Percentiles rank a stretch among this genome's conserved stretches.
Evolutionary conservation across 192 early-diverging fungal species (phyloP).

Genomic region (Dispira simplex): DNA sequence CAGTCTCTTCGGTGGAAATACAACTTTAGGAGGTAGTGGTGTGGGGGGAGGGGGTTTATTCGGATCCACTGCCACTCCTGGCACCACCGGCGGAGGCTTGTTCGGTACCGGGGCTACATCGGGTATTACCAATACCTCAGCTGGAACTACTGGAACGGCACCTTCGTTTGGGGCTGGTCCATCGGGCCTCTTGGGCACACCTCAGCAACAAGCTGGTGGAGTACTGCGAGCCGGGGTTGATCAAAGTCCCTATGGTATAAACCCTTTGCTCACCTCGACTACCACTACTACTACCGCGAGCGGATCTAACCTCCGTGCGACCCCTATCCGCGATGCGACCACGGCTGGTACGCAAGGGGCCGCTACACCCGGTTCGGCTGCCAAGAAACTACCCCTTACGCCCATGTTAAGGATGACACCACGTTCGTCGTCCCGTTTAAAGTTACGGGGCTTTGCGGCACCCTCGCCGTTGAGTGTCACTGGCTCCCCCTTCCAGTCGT

Average conservation of each 20-base stretch:
- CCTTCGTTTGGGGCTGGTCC: slow-evolving; percentile 10
- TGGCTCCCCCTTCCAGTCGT: slow-evolving; percentile 13
- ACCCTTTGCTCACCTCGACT: slow-evolving; percentile 52
- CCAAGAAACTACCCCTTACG: slow-evolving; percentile 52
- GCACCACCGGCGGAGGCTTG: slow-evolving; percentile 13
- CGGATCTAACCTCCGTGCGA: slow-evolving; percentile 13
- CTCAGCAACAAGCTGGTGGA: slow-evolving; percentile 13
- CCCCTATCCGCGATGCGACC: slow-evolving; percentile 17
- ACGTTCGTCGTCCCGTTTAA: slow-evolving; percentile 47
- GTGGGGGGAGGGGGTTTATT: slow-evolving; percentile 11
- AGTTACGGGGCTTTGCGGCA: slow-evolving; percentile 54
- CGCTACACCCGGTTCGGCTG: slow-evolving; percentile 20
- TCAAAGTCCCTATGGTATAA: slow-evolving; percentile 74
- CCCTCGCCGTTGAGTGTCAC: slow-evolving; percentile 14
- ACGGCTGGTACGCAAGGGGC: slow-evolving; percentile 9
- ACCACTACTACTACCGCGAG: slow-evolving; percentile 24
- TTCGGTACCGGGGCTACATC: slow-evolving; percentile 10
- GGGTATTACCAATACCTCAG: not conserved
- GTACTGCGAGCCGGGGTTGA: slow-evolving; percentile 61
- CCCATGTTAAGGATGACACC: slow-evolving; percentile 65
- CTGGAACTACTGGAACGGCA: no score
- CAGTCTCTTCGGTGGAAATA: slow-evolving; percentile 15
- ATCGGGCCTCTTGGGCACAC: slow-evolving; percentile 28
- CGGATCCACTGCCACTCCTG: slow-evolving; percentile 20
- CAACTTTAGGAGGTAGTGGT: not conserved